Evolutionary conservation across 768 basidiomycete species (phyloP).

Genomic region (Phylloporus arenicola): DNA sequence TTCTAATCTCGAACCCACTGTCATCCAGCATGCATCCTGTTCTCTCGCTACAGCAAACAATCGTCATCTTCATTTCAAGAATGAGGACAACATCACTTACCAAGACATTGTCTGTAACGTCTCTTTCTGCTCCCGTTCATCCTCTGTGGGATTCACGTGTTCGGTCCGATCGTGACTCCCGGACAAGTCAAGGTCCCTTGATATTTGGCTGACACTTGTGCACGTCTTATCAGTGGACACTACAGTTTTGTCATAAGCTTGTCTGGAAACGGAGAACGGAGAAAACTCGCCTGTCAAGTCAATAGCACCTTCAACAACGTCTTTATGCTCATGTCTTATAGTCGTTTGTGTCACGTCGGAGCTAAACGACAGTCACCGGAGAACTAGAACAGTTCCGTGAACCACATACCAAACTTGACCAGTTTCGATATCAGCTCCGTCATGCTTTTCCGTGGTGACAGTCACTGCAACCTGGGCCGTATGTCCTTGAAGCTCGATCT

Average conservation of each 20-base stretch:
- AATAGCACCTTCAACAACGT: neutral
- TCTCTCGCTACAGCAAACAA: neutral
- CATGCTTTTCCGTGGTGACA: neutral
- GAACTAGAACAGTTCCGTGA: neutral
- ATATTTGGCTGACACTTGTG: neutral
- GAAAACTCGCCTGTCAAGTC: neutral
- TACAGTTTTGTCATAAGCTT: neutral
- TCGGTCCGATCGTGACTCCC: neutral
- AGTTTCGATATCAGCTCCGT: neutral
- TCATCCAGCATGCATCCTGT: neutral
- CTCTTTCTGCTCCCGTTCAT: neutral
- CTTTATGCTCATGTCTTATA: neutral
- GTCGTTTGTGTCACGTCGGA: neutral
- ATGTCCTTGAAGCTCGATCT: neutral
- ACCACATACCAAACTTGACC: neutral
- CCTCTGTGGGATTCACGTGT: neutral
- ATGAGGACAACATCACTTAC: neutral
- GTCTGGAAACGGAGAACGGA: neutral
- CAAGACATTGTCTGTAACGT: neutral
- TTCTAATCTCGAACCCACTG: neutral
- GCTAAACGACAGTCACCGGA: neutral
- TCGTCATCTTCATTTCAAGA: neutral
- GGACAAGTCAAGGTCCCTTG: neutral
- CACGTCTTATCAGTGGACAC: neutral
- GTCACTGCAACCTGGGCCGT: neutral